phyloP scores from a whole-genome alignment of 805 yeast species.

The Metschnikowia peoriensis region DNA sequence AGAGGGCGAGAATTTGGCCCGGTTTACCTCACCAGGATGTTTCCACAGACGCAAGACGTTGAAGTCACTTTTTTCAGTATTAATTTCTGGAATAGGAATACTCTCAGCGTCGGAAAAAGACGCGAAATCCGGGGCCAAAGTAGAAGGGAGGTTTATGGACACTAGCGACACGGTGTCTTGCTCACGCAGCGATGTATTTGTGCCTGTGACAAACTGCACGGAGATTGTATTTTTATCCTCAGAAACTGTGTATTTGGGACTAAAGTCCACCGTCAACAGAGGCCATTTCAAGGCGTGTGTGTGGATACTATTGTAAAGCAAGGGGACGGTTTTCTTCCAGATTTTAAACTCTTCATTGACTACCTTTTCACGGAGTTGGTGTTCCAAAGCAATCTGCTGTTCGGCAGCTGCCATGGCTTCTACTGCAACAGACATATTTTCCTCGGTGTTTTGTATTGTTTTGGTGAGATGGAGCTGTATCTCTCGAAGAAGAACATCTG shows the following conservation, averaged over 20 bases:
- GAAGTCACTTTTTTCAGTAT: constrained; percentile 34
- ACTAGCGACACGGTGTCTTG: constrained; percentile 47
- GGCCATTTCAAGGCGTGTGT: constrained; percentile 72
- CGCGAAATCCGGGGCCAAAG: constrained; percentile 40
- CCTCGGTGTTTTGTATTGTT: not conserved
- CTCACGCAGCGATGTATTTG: constrained; percentile 40
- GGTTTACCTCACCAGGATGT: constrained; percentile 67
- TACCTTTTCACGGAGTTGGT: constrained; percentile 58
- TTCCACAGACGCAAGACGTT: constrained; percentile 48
- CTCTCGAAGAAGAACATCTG: not conserved
- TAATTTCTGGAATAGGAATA: constrained; percentile 20
- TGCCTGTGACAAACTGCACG: constrained; percentile 47
- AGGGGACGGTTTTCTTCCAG: constrained; percentile 84
- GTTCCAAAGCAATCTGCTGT: constrained; percentile 39
- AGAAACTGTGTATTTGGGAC: constrained; percentile 44
- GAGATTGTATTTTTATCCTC: constrained; percentile 28
- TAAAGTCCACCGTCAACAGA: constrained; percentile 66
- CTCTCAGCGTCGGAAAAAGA: constrained; percentile 19
- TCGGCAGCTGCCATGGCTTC: constrained; percentile 27
- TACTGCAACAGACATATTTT: constrained; percentile 6
- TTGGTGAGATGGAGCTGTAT: not conserved
- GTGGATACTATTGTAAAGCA: constrained; percentile 70
- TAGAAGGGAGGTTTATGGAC: constrained; percentile 47
- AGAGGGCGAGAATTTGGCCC: constrained; percentile 52
- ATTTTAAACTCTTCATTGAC: constrained; percentile 71